These are phyloP conservation scores for Carex cristatella DNA, from an alignment of 176 grass and related monocot genomes.

Conservation along the genomic window DNA sequence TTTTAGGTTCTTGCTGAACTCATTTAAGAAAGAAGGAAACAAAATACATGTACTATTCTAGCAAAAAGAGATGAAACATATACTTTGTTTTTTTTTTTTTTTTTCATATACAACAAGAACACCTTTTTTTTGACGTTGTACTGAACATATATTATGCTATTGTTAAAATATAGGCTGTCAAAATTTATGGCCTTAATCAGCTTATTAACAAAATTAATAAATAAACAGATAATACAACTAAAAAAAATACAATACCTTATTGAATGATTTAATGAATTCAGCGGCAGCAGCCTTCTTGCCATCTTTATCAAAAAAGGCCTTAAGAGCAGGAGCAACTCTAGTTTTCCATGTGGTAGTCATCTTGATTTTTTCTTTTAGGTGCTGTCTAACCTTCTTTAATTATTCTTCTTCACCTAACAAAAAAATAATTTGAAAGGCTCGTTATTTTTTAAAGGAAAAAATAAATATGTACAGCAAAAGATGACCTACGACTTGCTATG, in stretches of 20 bases:
- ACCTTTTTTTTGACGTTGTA: neutral
- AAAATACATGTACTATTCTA: neutral
- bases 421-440: neutral
- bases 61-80: neutral
- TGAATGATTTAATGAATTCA: slow-evolving; percentile 69
- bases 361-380: neutral
- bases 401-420: neutral
- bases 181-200: neutral
- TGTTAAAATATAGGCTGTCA: neutral
- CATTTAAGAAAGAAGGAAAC: neutral
- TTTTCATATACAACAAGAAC: slow-evolving; percentile 5
- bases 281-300: slow-evolving; percentile 68
- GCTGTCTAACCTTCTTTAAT: neutral
- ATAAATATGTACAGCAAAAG: neutral
- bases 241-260: slow-evolving; percentile 37
- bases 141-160: neutral
- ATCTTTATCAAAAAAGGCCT: slow-evolving; percentile 67
- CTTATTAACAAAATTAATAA: neutral
- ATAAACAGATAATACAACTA: neutral
- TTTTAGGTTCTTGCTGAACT: neutral
- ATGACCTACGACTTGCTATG: neutral
- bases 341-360: slow-evolving; percentile 52
- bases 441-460: neutral
- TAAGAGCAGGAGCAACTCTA: slow-evolving; percentile 53
- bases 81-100: neutral